Evolutionary conservation across 2,329 filamentous ascomycete genomes (phyloP), one percentile per base, ranked within the genome.

Genomic region (Zymoseptoria crescenta): DNA sequence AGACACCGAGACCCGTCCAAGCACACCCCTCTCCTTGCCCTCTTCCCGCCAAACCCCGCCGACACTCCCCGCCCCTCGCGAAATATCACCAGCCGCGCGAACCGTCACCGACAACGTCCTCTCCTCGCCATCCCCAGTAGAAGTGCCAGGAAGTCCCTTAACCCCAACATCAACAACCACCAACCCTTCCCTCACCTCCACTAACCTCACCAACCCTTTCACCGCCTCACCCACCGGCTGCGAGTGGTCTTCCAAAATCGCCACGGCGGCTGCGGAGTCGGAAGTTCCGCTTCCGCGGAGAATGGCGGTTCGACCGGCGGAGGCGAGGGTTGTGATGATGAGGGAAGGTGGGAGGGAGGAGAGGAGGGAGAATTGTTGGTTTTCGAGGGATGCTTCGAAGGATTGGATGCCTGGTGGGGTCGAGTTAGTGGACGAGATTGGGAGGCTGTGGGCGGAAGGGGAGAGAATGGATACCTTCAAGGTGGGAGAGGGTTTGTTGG

Each of bases 231-330:
- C 73, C 58, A 86, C 81, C 59, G 75, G 74, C 45, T 74, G 77
- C 52, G 85, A 82, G 70, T 90, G 86, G 58, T 91, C 95, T 79
- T 99, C 94, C 61, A 99, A 84, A 70, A 99, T 97, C 76, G 92
- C 96, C 50, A 99, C 94, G 51, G 93, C 91, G 29, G 91, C 89
- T 72, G 84, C 80, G 92, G 90, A 90, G 76, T 96, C 87, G 71
- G 90, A 87, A 67, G 81, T 83, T 64, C 94, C 94, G 60, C 88
- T 92, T 57, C 94, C 94, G 66, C 94, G 87, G 59, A 99, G 78
- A 70, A 99, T 96, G 52, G 93, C 93, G 82, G 97, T 93, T 70
- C 91, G 85, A 56, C 94, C 94, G 8, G 92, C 96, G 51, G 94
- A 94, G 20, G 94, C 85, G 66, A 90, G 89, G 83, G 89, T 96